Conservation (phyloP, 1,139 yeast genomes). For the Dujonia santamariae region DNA sequence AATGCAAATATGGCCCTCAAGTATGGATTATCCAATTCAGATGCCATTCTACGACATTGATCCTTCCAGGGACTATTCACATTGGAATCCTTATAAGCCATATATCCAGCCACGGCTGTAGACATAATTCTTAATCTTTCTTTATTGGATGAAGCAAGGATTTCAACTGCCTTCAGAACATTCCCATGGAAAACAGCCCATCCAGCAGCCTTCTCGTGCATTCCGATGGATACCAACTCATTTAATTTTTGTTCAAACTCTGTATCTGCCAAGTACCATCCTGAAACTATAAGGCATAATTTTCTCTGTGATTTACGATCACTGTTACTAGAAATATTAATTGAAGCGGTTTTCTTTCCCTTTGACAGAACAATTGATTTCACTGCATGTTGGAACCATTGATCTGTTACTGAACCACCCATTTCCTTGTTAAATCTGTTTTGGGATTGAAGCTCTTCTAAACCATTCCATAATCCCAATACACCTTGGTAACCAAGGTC, state of each 20-base stretch:
- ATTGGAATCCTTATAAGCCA: slow-evolving; percentile 63
- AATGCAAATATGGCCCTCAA: slow-evolving; percentile 89
- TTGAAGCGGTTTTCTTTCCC: slow-evolving; percentile 44
- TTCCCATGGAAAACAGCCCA: slow-evolving; percentile 97
- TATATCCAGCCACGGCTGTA: slow-evolving; percentile 90
- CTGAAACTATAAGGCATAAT: slow-evolving; percentile 79
- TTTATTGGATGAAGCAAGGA: slow-evolving; percentile 57
- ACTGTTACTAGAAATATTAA: slow-evolving; percentile 46
- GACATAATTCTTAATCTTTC: slow-evolving; percentile 76
- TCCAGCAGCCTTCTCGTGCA: slow-evolving; percentile 89
- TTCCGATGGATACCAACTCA: slow-evolving; percentile 55
- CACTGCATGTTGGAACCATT: slow-evolving; percentile 45
- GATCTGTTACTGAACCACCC: slow-evolving; percentile 32
- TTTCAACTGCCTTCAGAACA: slow-evolving; percentile 73
- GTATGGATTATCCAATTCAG: slow-evolving; percentile 86
- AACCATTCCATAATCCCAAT: slow-evolving; percentile 85
- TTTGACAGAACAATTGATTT: slow-evolving; percentile 40
- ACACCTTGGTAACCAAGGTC: slow-evolving; percentile 91
- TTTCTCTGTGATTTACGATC: slow-evolving; percentile 64
- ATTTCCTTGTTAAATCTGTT: slow-evolving; percentile 42
- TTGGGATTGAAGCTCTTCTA: slow-evolving; percentile 57
- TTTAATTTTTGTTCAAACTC: slow-evolving; percentile 73
- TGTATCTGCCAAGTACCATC: slow-evolving; percentile 81
- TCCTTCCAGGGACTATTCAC: slow-evolving; percentile 90
- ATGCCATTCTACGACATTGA: slow-evolving; percentile 83